Evolutionary conservation across 208 protist genomes (phyloP), one percentile per base, ranked within the genome.

Genomic region (Trypanosoma avium): DNA sequence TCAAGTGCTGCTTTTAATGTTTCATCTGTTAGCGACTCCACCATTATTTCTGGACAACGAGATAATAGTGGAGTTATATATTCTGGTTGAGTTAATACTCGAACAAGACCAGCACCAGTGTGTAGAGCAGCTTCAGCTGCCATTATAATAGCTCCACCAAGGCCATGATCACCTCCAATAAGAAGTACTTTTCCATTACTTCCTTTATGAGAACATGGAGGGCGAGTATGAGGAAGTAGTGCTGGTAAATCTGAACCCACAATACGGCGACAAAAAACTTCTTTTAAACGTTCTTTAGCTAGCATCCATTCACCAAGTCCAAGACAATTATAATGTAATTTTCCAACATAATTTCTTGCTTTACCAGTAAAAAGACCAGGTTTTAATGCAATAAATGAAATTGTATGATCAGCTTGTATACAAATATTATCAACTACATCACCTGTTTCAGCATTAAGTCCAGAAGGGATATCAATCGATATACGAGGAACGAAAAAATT

Each of bases 401-500:
- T 69, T 0, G 89, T 95, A 75, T 87, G 79, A 26, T 89, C 73
- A 0, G 89, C 89, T 26, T 30, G 47, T 50, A 95, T 60, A 67
- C 89, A 95, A 26, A 47, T 60, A 6, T 84, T 60, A 6, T 84
- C 88, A 3, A 75, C 67, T 1, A 70, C 77, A 53, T 43, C 68
- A 1, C 89, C 89, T 0, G 89, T 92, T 56, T 90, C 83, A 0
- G 85, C 85, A 63, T 95, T 82, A n/a, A 95, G 74, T 2, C 89
- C 89, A 17, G 86, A 91, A 7, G 89, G 89, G 46, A 95, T 84
- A 59, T 95, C 89, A 62, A 95, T 91, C 10, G 89, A 72, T 36
- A 95, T 76, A 17, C 85, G 77, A 3, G 73, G 72, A 46, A 80
- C 79, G 15, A 55, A 47, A 36, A 91, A 62, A 27, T 22, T 47